phyloP scores from a whole-genome alignment of 345 rosid species.

The Melaleuca quinquenervia region DNA sequence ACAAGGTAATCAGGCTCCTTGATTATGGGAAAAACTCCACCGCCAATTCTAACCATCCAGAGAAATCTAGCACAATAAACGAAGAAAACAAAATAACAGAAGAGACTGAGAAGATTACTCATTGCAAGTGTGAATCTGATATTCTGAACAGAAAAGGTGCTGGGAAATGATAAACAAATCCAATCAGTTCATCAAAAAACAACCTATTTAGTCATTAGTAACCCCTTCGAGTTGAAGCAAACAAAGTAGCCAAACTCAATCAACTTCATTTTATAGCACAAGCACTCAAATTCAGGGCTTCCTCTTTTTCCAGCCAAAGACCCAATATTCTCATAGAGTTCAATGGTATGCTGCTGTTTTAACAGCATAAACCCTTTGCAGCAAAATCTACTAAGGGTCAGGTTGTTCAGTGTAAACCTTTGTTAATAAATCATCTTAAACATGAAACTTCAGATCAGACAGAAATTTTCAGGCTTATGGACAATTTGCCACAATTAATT shows the following conservation, averaged over 20 bases:
- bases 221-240: not conserved
- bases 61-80: conserved; percentile 44
- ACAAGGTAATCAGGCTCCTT: conserved; percentile 97
- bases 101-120: not conserved
- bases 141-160: not conserved
- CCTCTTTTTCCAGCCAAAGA: not conserved
- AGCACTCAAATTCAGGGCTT: not conserved
- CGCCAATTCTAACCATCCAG: conserved; percentile 99
- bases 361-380: not conserved
- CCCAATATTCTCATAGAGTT: not conserved
- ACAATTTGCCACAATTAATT: not conserved
- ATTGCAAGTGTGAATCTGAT: not conserved
- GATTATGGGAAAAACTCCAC: conserved; percentile 95
- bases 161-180: not conserved
- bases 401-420: not conserved
- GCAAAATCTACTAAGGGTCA: not conserved
- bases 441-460: not conserved
- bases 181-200: not conserved
- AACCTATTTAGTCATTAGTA: not conserved
- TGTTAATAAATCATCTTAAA: not conserved
- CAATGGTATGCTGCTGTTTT: not conserved
- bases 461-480: not conserved
- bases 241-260: not conserved
- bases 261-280: not conserved
- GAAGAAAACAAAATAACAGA: not conserved